Evolutionary conservation across 1,284 basidiomycete species (phyloP).

Genomic region (Cutaneotrichosporon cavernicola): DNA sequence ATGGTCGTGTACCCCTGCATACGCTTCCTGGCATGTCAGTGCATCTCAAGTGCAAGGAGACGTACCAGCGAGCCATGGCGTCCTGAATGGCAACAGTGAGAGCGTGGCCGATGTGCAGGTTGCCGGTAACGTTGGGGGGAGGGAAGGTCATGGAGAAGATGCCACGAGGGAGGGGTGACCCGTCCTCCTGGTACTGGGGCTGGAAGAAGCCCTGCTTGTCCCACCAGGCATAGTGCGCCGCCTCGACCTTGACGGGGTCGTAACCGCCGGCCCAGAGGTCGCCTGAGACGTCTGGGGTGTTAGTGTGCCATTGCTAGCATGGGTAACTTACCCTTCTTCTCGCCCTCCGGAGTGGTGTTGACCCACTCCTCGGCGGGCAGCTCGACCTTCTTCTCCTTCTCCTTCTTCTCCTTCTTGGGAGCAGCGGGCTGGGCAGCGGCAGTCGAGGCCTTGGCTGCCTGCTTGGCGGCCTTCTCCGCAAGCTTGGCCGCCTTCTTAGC

Average conservation of each 20-base stretch:
- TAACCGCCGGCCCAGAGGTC: constrained; percentile 81
- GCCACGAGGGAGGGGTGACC: constrained; percentile 60
- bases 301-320: neutral
- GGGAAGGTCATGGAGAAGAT: constrained; percentile 87
- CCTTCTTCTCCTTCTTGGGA: constrained; percentile 72
- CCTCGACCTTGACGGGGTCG: constrained; percentile 92
- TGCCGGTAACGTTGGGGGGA: constrained; percentile 98
- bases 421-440: constrained; percentile 50
- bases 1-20: constrained; percentile 93
- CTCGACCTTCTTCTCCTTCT: constrained; percentile 63
- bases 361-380: constrained; percentile 67
- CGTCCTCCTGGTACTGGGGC: constrained; percentile 66
- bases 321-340: constrained; percentile 77
- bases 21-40: constrained; percentile 66
- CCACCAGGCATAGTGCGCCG: constrained; percentile 99
- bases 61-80: constrained; percentile 77
- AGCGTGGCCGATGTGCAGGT: constrained; percentile 93
- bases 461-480: constrained; percentile 61
- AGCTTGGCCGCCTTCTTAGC: constrained; percentile 71
- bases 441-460: constrained; percentile 59
- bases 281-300: constrained; percentile 69
- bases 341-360: constrained; percentile 78
- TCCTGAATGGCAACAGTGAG: constrained; percentile 94
- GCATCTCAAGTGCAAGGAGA: constrained; percentile 16
- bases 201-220: constrained; percentile 83